Evolutionary conservation across 768 basidiomycete genomes (phyloP).

Genomic region (Scleroderma bovista): DNA sequence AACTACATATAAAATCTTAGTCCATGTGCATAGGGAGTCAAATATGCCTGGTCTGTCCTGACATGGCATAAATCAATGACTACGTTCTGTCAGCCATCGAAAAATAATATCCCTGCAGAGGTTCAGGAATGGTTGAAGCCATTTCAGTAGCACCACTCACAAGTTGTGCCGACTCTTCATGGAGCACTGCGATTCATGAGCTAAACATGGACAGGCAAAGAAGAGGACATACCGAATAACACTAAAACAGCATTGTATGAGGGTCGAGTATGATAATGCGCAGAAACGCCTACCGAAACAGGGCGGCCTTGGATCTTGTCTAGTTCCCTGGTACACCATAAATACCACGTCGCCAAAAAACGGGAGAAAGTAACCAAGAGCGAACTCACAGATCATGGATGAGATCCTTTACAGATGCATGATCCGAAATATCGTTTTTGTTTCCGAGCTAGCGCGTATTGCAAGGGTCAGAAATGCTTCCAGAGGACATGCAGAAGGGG

Average conservation of each 20-base stretch:
- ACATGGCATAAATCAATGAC: constrained; percentile 43
- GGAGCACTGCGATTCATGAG: constrained; percentile 75
- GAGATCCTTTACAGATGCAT: constrained; percentile 76
- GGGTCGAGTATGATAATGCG: neutral
- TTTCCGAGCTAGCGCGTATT: constrained; percentile 81
- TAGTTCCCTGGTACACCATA: constrained; percentile 36
- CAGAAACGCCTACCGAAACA: constrained; percentile 64
- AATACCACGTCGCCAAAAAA: neutral
- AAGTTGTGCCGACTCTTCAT: constrained; percentile 96
- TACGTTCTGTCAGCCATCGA: constrained; percentile 77
- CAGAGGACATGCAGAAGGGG: neutral
- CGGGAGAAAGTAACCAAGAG: constrained; percentile 1
- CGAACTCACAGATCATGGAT: constrained; percentile 80
- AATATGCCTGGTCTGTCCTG: no score
- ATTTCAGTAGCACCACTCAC: constrained; percentile 35
- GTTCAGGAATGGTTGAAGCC: neutral
- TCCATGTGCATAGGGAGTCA: neutral
- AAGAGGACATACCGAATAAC: constrained; percentile 61
- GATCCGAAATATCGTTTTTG: constrained; percentile 82
- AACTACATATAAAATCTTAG: neutral
- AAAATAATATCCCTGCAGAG: constrained; percentile 70
- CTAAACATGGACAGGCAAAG: neutral
- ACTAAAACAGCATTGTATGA: constrained; percentile 36
- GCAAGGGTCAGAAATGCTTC: neutral
- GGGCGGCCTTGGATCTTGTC: constrained; percentile 76